Base-by-base conservation (phyloP, 2,329 filamentous ascomycete genomes). In the Cercospora berteroae region DNA sequence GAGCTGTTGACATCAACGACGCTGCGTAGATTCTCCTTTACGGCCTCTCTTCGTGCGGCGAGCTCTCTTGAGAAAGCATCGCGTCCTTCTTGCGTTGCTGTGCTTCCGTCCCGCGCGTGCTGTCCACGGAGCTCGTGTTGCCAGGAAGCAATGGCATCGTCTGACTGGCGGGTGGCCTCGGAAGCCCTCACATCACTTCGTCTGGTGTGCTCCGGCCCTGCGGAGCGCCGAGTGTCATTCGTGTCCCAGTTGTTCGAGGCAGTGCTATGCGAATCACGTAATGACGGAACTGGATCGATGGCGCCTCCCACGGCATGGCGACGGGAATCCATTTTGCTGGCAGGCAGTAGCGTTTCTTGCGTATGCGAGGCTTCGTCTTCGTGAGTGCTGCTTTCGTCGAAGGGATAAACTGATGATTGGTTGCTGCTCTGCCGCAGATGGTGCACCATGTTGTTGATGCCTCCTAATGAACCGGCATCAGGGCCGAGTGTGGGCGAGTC, bases 401-500 rank as follows among this genome's bases (percentile, higher is more conserved):
- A 62, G 5, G 74, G 79, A 64, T 92, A 93, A 27, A 95, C 84
- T 0, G 93, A 96, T 0, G 94, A 98, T 13, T 88, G 86, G 67
- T 89, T 90, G 80, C 94, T 98, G 70, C 90, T 88, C 36, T 88
- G 88, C 60, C 95, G 88, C 48, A 98, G 81, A 81, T 98, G 95
- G 69, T 94, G 76, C 60, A 79, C 73, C 74, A 78, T 74, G 57
- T 74, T 74, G 60, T 90, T 94, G 16, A 97, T 83, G 0, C 92
- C 93, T 18, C 77, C 66, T 23, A 73, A 71, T 42, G 65, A 39
- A 81, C 81, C 71, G 39, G 16, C 83, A 23, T 66, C 83, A 0
- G 91, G 89, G 1, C 90, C 90, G 5, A 97, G 81, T 0, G 92
- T 96, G 0, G 94, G 93, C 0, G 93, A 96, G 74, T 96, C 92